Percentiles rank a stretch among this genome's conserved stretches.
Evolutionary conservation across 345 rosid species (phyloP).

Genomic region (Eucalyptus tenuipes): DNA sequence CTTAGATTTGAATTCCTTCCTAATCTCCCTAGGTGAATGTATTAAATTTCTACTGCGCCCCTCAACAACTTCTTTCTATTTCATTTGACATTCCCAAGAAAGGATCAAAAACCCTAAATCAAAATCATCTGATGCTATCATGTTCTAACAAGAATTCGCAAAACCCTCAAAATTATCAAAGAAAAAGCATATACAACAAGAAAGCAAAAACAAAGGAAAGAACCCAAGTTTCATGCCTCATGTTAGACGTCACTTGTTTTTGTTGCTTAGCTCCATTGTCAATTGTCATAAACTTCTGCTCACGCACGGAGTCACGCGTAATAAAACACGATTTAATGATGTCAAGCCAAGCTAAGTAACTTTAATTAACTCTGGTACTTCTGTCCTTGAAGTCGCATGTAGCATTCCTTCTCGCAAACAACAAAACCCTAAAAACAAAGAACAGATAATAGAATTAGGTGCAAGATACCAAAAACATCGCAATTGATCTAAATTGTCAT

Average conservation of each 20-base stretch:
- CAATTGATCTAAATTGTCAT: background rate
- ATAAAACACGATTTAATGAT: background rate
- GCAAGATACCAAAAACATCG: background rate
- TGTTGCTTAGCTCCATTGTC: background rate
- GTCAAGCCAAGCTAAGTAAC: background rate
- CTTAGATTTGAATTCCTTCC: rapidly evolving
- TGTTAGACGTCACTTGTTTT: background rate
- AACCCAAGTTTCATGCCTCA: background rate
- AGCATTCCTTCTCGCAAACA: background rate
- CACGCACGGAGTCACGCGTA: background rate
- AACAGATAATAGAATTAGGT: background rate
- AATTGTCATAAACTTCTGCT: background rate
- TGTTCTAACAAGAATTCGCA: background rate
- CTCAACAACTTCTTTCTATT: background rate
- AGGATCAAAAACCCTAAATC: background rate
- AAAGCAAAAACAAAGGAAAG: background rate
- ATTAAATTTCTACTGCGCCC: too few species aligned
- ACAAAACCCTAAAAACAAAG: background rate
- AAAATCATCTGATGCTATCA: background rate
- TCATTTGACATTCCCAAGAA: background rate
- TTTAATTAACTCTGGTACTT: background rate
- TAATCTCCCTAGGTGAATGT: too few species aligned
- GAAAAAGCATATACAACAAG: background rate
- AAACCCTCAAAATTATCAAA: background rate
- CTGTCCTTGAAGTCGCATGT: background rate